Conservation (phyloP, 208 protist genomes). For the Wallacemonas sp. region DNA sequence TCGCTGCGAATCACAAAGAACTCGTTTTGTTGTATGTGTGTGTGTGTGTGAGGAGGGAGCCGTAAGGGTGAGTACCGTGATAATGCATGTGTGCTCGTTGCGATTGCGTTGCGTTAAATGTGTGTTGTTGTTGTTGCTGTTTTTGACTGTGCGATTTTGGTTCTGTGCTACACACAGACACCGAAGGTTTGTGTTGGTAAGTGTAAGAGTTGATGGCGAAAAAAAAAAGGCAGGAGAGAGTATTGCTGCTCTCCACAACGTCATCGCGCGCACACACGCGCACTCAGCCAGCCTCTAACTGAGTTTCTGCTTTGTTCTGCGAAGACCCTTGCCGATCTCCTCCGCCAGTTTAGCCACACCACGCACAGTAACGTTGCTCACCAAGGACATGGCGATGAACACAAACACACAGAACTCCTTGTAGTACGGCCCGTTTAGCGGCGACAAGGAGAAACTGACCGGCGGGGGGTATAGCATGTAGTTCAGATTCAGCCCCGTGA, state of each 20-base stretch:
- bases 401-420: conserved; percentile 31
- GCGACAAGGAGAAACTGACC: conserved; percentile 17
- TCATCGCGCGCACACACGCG: too few relatives aligned
- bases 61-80: too few relatives aligned
- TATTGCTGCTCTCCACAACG: too few relatives aligned
- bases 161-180: conserved; percentile 5
- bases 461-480: conserved; percentile 75
- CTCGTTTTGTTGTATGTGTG: too few relatives aligned
- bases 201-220: too few relatives aligned
- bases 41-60: too few relatives aligned
- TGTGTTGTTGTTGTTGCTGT: too few relatives aligned
- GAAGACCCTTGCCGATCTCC: not conserved
- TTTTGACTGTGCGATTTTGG: conserved; percentile 6
- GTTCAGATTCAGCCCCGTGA: conserved; percentile 76
- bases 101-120: not conserved
- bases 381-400: conserved; percentile 37
- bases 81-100: not conserved
- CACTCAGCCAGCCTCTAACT: too few relatives aligned
- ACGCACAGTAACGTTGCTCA: conserved; percentile 27
- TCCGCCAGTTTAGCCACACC: conserved; percentile 1
- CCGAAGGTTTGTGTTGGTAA: not conserved
- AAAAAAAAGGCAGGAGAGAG: too few relatives aligned
- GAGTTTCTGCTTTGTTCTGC: conserved; percentile 15
- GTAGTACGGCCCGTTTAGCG: conserved; percentile 34
- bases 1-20: too few relatives aligned